Base-by-base conservation (phyloP, 345 rosid genomes). In the Rhodomyrtus tomentosa region DNA sequence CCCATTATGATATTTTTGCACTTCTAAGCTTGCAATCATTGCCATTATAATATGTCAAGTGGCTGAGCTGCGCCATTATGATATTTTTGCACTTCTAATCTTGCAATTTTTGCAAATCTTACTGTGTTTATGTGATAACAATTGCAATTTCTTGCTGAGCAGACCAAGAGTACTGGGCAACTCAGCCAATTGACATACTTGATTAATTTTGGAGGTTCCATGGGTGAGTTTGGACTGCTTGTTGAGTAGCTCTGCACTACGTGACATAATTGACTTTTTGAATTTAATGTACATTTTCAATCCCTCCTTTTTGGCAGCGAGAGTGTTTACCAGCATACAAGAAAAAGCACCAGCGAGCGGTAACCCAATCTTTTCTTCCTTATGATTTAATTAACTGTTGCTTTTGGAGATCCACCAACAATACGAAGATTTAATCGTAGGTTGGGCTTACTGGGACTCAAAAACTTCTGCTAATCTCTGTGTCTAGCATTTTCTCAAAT, bases 251-350 rank as follows among this genome's bases (percentile, higher is more conserved):
- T 68, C 25, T 68, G 4, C 45, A 68, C 79, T 5, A 4, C 9
- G 10, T 32, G 79, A 36, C 79, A 68, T 68, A 27, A n/a, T 68
- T 85, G 56, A 59, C 68, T 22, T 12, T 84, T 25, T 52, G 32
- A 22, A 13, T 53, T 40, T 82, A 27, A 40, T 22, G 50, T 15
- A 36, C 82, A 12, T 24, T 59, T 86, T 45, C 74, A 9, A 42
- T 81, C 18, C 58, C 53, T 84, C 55, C 54, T 89, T 54, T 83
- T 58, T 82, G 82, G 89, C 95, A 96, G 98, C 94, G 84, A 92
- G 98, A 87, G 96, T 96, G 58, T 96, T 96, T 88, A 96, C 99
- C 81, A 92, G 98, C 90, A 53, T 95, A 88, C 99, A 96, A 88
- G 99, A 95, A 87, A 93, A 93, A 82, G 98, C 99, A 25, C 98